A percentile compares a stretch with the other conserved stretches of the same genome.
These are phyloP conservation scores for Curvularia spicifera DNA, from an alignment of 2,329 filamentous ascomycete genomes.

Conservation along the genomic window DNA sequence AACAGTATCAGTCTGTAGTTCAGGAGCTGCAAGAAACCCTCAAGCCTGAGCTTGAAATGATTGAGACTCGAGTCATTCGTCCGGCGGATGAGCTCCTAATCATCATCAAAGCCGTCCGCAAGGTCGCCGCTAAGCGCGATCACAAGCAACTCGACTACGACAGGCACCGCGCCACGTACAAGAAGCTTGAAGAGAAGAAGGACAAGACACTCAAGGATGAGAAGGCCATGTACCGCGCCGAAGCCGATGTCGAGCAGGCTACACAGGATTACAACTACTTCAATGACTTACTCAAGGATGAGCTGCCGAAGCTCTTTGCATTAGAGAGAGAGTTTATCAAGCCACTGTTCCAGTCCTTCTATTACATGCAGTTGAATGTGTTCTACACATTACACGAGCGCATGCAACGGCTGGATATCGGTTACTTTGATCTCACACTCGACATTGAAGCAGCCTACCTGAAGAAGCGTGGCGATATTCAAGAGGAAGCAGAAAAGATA, in stretches of 20 bases:
- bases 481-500: conserved; percentile 82
- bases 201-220: conserved; percentile 96
- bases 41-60: conserved; percentile 95
- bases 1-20: conserved; percentile 93
- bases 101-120: conserved; percentile 94
- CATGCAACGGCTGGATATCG: conserved; percentile 97
- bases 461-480: conserved; percentile 85
- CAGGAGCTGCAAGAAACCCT: conserved; percentile 87
- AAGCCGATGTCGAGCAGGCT: conserved; percentile 86
- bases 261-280: conserved; percentile 98
- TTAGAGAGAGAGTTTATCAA: conserved; percentile 95
- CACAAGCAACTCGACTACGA: conserved; percentile 99
- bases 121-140: conserved; percentile 85
- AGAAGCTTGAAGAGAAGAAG: conserved; percentile 97
- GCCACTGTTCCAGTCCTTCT: conserved; percentile 97
- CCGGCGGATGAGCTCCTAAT: conserved; percentile 93
- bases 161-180: conserved; percentile 78
- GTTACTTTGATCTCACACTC: conserved; percentile 91
- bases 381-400: conserved; percentile 98
- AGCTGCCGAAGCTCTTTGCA: conserved; percentile 87
- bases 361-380: conserved; percentile 99
- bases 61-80: conserved; percentile 86
- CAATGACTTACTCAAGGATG: conserved; percentile 95
- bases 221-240: conserved; percentile 94
- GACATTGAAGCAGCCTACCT: conserved; percentile 92